Conservation (phyloP, 371 early-diverging fungal species). For the Mortierella sp. region DNA sequence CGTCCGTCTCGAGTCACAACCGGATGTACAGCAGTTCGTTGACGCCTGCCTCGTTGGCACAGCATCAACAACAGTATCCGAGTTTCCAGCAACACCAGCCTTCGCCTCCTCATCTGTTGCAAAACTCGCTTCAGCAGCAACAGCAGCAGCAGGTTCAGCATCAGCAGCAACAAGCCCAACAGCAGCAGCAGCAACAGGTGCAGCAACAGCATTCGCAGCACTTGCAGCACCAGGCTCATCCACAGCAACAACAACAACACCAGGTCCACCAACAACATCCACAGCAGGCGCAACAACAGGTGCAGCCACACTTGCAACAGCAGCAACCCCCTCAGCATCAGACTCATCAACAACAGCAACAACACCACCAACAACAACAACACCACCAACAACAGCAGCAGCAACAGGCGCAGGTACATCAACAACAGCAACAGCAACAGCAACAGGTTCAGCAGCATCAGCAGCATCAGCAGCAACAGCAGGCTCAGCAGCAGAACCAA, state of each 20-base stretch:
- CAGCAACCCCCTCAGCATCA: slow-evolving; percentile 18
- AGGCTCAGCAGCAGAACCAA: slow-evolving; percentile 15
- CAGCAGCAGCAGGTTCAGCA: slow-evolving; percentile 32
- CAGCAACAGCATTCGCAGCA: slow-evolving; percentile 30
- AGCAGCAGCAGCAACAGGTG: slow-evolving; percentile 30
- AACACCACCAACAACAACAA: slow-evolving; percentile 10
- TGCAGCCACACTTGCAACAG: slow-evolving; percentile 11
- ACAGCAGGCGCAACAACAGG: slow-evolving; percentile 20
- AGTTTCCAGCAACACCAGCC: slow-evolving; percentile 52
- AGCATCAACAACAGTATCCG: slow-evolving; percentile 55
- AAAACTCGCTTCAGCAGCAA: slow-evolving; percentile 40
- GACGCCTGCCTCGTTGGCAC: slow-evolving; percentile 39
- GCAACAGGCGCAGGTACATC: slow-evolving; percentile 14
- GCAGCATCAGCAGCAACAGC: slow-evolving; percentile 20
- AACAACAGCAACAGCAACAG: slow-evolving; percentile 13
- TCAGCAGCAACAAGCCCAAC: slow-evolving; percentile 21
- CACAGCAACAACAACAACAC: slow-evolving; percentile 23
- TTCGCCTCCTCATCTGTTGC: slow-evolving; percentile 55
- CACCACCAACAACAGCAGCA: slow-evolving; percentile 11
- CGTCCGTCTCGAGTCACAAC: slow-evolving; percentile 31
- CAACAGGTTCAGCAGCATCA: slow-evolving; percentile 8
- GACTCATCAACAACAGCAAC: slow-evolving; percentile 23
- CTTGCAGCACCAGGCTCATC: slow-evolving; percentile 7
- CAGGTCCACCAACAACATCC: slow-evolving; percentile 17
- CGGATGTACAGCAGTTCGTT: slow-evolving; percentile 44